A percentile compares a stretch with the other conserved stretches of the same genome.
Evolutionary conservation across 2,329 filamentous ascomycete genomes (phyloP).

Genomic region (Westerdykella ornata): DNA sequence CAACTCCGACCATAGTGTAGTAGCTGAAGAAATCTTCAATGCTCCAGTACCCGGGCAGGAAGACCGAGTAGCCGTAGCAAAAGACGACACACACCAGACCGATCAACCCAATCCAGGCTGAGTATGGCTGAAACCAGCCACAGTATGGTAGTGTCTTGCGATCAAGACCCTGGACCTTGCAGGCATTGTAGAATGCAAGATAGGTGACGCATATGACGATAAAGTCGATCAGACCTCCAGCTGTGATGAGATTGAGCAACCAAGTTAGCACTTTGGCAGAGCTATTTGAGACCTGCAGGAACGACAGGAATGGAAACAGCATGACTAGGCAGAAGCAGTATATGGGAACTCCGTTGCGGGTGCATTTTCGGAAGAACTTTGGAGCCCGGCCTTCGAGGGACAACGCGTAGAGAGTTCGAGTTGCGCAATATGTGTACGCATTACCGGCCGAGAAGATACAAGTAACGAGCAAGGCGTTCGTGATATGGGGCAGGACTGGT

Average conservation of each 20-base stretch:
- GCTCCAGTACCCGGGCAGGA: constrained; percentile 44
- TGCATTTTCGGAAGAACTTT: constrained; percentile 52
- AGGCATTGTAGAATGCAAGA: constrained; percentile 52
- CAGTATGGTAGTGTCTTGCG: constrained; percentile 45
- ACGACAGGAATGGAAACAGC: constrained; percentile 62
- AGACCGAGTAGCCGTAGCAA: constrained; percentile 50
- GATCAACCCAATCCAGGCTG: constrained; percentile 45
- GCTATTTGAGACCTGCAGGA: constrained; percentile 62
- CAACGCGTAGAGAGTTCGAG: constrained; percentile 48
- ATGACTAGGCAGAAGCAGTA: constrained; percentile 64
- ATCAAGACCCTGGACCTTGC: constrained; percentile 44
- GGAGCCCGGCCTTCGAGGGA: constrained; percentile 50
- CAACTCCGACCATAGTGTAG: constrained; percentile 50
- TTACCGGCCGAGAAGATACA: constrained; percentile 53
- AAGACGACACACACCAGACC: constrained; percentile 47
- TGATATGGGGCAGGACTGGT: constrained; percentile 49
- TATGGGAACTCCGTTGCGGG: constrained; percentile 60
- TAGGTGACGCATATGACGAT: constrained; percentile 53
- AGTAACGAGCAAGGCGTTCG: constrained; percentile 52
- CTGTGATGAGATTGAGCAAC: constrained; percentile 66
- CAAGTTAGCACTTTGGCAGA: constrained; percentile 63
- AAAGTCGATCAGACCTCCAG: constrained; percentile 51
- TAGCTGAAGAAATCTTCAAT: constrained; percentile 49
- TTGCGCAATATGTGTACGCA: constrained; percentile 50
- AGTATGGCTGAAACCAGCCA: constrained; percentile 46